phyloP scores from a whole-genome alignment of 139 green algal genomes.

The Chlamydomonas eustigma region DNA sequence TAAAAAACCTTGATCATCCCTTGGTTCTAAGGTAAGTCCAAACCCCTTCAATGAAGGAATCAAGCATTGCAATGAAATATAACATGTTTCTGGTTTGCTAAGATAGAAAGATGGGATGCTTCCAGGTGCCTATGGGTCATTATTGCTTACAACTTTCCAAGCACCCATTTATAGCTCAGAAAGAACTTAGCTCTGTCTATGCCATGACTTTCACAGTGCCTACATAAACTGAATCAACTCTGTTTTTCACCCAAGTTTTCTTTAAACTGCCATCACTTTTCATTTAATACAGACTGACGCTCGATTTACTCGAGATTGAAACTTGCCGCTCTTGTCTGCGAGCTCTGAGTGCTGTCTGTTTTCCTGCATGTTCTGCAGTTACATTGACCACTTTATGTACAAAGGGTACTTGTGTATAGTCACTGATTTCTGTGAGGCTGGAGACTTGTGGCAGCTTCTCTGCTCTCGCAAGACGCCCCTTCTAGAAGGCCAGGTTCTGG shows the following conservation, averaged over 20 bases:
- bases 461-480: constrained; percentile 28
- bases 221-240: too few relatives aligned
- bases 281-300: background rate
- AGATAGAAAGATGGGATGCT: too few relatives aligned
- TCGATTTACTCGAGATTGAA: background rate
- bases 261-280: background rate
- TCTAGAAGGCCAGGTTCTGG: constrained; percentile 30
- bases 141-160: too few relatives aligned
- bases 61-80: too few relatives aligned
- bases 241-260: too few relatives aligned
- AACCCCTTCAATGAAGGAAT: too few relatives aligned
- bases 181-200: too few relatives aligned
- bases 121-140: too few relatives aligned
- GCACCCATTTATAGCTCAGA: too few relatives aligned
- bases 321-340: background rate
- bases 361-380: constrained; percentile 24
- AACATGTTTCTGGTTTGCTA: too few relatives aligned
- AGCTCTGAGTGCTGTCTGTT: background rate
- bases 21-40: constrained; percentile 52
- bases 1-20: constrained; percentile 46
- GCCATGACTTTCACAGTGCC: too few relatives aligned
- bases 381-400: constrained; percentile 55
- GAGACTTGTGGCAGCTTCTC: constrained; percentile 54
- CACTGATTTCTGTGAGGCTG: constrained; percentile 61
- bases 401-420: constrained; percentile 57